phyloP scores from a whole-genome alignment of 177 flowering plant genomes.

The Vitis hybrid region DNA sequence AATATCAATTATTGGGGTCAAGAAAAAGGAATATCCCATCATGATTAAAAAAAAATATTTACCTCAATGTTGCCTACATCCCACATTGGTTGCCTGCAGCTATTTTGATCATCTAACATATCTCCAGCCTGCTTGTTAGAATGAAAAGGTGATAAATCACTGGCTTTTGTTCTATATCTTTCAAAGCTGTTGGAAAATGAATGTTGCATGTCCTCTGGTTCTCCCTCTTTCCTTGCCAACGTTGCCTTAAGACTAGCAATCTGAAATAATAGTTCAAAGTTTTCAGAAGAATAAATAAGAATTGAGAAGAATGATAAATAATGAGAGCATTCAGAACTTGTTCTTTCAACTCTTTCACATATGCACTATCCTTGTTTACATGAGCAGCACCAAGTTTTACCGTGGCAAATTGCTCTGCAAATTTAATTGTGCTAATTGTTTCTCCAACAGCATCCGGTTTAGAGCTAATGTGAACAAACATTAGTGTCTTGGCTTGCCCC shows the following conservation, averaged over 20 bases:
- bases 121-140: conserved; percentile 27
- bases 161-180: conserved; percentile 25
- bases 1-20: background rate
- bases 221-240: conserved; percentile 51
- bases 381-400: conserved; percentile 95
- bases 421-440: conserved; percentile 88
- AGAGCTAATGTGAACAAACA: conserved; percentile 97
- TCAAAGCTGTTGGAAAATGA: conserved; percentile 28
- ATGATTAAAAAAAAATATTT: background rate
- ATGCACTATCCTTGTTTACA: conserved; percentile 71
- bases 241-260: conserved; percentile 82
- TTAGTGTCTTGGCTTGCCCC: conserved; percentile 93
- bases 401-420: conserved; percentile 90
- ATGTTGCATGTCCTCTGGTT: conserved; percentile 21
- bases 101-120: conserved; percentile 19
- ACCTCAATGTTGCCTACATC: conserved; percentile 71
- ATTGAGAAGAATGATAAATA: background rate
- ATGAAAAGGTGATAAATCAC: conserved; percentile 33
- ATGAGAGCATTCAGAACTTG: conserved; percentile 48
- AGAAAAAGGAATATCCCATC: background rate
- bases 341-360: conserved; percentile 87
- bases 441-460: conserved; percentile 84
- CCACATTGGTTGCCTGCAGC: conserved; percentile 49
- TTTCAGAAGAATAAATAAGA: background rate
- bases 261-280: conserved; percentile 32